Evolutionary conservation across 257 asterid species (phyloP), one percentile per base, ranked within the genome.

Genomic region (Eucommia ulmoides): DNA sequence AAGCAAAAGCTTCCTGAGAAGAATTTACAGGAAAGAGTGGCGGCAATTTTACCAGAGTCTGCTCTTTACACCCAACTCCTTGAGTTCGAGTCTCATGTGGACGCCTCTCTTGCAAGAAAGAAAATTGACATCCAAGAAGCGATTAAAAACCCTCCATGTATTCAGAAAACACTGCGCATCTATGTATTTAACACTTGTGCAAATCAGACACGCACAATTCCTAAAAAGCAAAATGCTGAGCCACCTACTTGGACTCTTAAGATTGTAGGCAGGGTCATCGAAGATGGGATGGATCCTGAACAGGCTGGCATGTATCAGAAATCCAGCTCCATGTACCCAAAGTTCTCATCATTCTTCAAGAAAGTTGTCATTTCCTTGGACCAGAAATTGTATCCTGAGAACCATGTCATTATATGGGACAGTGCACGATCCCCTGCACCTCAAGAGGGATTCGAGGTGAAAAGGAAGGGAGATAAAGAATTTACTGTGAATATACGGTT

Each of bases 391-490:
- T 91, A 79, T 72, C 97, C 95, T 23, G 93, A 83, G 50, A 83
- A 83, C 83, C 94, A 86, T 76, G 58, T 81, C 59, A 91, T 91
- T 22, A 65, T 79, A 22, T 91, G 99, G 99, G 97, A 91, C 49
- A 70, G 83, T 65, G 74, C 88, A 23, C 78, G 95, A 53, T 65
- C 93, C 12, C 91, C 96, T 50, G 87, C 83, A 44, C 82, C 89
- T n/a, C 97, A 91, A 4, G 96, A 86, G 58, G 99, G 99, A n/a
- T 91, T 91, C 18, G 97, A 91, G 78, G 89, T 86, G 47, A 91
- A 83, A 67, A 68, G 99, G 71, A 87, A 74, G 61, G 99, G 99
- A 51, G 94, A 91, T 50, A 93, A 81, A 69, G 99, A 91, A 63
- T 86, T 83, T 61, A 77, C 82, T 0, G 89, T 69, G 12, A 81